Evolutionary conservation across 169 alveolate genomes (phyloP).

Genomic region (Eimeria praecox): DNA sequence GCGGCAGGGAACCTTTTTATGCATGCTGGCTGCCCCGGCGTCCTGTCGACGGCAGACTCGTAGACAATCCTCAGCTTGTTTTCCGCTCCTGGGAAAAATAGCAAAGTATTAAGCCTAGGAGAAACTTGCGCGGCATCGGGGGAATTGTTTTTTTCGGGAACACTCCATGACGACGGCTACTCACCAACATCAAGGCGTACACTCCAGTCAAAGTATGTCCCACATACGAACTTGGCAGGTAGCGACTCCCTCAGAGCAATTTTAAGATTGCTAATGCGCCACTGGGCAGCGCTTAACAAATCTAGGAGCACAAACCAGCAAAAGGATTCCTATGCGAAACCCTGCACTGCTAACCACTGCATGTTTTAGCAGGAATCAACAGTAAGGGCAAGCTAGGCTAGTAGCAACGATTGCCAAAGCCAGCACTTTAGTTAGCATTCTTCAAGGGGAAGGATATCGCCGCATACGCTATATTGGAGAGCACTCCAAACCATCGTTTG

Average conservation of each 20-base stretch:
- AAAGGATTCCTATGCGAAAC: background rate
- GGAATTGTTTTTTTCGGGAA: background rate
- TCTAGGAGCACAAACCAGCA: background rate
- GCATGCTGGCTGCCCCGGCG: slow-evolving; percentile 70
- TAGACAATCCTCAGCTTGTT: slow-evolving; percentile 82
- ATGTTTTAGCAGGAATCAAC: too few relatives aligned
- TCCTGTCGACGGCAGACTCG: slow-evolving; percentile 81
- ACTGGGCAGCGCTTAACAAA: slow-evolving; percentile 41
- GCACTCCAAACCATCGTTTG: background rate
- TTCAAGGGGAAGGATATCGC: too few relatives aligned
- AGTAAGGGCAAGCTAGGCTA: too few relatives aligned
- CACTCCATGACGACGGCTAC: background rate
- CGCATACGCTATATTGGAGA: too few relatives aligned
- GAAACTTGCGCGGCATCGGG: background rate
- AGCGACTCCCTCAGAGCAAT: slow-evolving; percentile 38
- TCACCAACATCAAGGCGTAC: slow-evolving; percentile 83
- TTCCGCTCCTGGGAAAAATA: slow-evolving; percentile 71
- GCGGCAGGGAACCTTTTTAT: slow-evolving; percentile 85
- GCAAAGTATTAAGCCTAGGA: background rate
- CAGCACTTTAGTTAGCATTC: too few relatives aligned
- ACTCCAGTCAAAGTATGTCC: slow-evolving; percentile 83
- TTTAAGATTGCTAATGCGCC: slow-evolving; percentile 59
- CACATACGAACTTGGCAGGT: slow-evolving; percentile 77
- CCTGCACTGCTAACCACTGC: too few relatives aligned
- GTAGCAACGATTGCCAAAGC: too few relatives aligned